Percentiles rank a stretch among this genome's conserved stretches.
Conservation (phyloP, 176 grass and related monocot species). For the Aegilops umbellulata region DNA sequence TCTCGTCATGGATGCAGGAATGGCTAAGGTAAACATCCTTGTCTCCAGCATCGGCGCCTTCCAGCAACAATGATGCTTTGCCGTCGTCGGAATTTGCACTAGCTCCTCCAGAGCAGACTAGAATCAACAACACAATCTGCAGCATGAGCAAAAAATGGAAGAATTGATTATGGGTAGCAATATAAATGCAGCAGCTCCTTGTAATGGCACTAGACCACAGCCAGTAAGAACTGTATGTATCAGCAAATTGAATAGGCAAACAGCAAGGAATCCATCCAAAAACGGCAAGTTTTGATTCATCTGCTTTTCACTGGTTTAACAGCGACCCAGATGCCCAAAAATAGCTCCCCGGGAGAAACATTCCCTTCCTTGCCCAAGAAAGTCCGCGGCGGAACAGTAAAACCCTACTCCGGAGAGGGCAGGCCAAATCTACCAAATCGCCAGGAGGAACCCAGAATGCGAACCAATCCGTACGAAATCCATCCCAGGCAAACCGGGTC, state of each 20-base stretch:
- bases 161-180: not conserved
- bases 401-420: constrained; percentile 17
- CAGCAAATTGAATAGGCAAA: not conserved
- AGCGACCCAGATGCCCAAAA: constrained; percentile 11
- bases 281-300: not conserved
- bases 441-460: not conserved
- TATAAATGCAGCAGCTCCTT: not conserved
- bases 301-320: constrained; percentile 1
- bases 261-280: not conserved
- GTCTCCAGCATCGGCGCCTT: constrained; percentile 51
- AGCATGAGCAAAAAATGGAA: not conserved
- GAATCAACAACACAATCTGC: constrained; percentile 84
- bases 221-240: not conserved
- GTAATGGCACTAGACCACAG: not conserved
- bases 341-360: not conserved
- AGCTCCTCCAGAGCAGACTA: constrained; percentile 43
- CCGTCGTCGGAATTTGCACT: constrained; percentile 39
- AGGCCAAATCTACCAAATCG: constrained; percentile 15
- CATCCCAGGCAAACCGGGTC: not conserved
- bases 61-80: constrained; percentile 19
- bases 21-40: constrained; percentile 77
- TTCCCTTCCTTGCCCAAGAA: not conserved
- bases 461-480: not conserved
- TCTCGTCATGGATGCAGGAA: constrained; percentile 97
- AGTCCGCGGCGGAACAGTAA: not conserved